Percentiles rank a stretch among this genome's conserved stretches.
phyloP scores from a whole-genome alignment of 768 basidiomycete species.

The Panaeolus papilionaceus region DNA sequence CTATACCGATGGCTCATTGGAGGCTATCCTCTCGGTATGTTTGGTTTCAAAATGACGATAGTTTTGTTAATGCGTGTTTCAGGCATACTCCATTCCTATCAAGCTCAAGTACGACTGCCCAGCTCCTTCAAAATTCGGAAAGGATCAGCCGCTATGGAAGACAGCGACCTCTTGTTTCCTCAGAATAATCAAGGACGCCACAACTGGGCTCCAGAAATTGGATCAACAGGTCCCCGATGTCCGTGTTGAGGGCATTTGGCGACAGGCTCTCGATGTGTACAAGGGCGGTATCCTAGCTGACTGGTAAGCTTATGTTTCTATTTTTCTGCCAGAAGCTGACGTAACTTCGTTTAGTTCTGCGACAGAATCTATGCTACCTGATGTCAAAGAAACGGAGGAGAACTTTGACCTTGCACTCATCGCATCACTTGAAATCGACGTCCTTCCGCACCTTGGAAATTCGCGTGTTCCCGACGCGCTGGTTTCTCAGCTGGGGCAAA shows the following conservation, averaged over 20 bases:
- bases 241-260: conserved; percentile 84
- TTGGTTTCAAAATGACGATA: neutral
- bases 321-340: neutral
- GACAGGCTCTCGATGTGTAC: conserved; percentile 82
- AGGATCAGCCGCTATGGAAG: conserved; percentile 92
- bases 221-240: conserved; percentile 64
- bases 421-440: conserved; percentile 77
- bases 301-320: conserved; percentile 57
- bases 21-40: conserved; percentile 79
- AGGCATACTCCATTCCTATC: conserved; percentile 91
- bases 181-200: conserved; percentile 72
- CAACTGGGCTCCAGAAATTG: conserved; percentile 54
- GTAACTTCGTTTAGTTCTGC: conserved; percentile 49
- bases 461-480: conserved; percentile 73
- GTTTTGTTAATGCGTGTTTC: conserved; percentile 1
- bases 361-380: conserved; percentile 61
- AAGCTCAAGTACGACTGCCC: conserved; percentile 97
- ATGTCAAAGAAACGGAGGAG: conserved; percentile 79
- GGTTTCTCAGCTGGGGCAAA: conserved; percentile 69
- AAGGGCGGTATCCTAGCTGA: conserved; percentile 84
- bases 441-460: conserved; percentile 78
- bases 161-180: conserved; percentile 87
- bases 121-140: conserved; percentile 83
- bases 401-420: conserved; percentile 87
- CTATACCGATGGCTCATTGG: conserved; percentile 84